These are phyloP conservation scores for Imleria badia DNA, from an alignment of 768 basidiomycete genomes.

Conservation along the genomic window DNA sequence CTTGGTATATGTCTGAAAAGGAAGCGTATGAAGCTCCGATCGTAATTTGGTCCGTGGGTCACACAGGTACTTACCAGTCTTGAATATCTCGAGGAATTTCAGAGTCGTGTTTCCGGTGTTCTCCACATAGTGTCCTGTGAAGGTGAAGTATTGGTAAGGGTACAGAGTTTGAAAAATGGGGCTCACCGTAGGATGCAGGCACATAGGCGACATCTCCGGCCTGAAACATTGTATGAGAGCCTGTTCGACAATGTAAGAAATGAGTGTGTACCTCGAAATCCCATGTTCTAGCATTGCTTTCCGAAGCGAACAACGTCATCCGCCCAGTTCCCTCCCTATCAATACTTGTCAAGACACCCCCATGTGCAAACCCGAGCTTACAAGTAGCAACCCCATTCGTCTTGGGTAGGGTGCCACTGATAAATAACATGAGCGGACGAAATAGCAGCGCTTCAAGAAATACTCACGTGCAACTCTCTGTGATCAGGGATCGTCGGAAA, in stretches of 20 bases:
- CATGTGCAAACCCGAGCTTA: constrained; percentile 25
- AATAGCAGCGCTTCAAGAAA: not conserved
- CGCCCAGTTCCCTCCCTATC: constrained; percentile 52
- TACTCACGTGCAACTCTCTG: constrained; percentile 56
- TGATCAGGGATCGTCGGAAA: not conserved
- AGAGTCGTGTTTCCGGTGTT: constrained; percentile 52
- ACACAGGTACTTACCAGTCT: constrained; percentile 30
- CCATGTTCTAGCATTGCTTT: constrained; percentile 55
- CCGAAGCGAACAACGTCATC: constrained; percentile 55
- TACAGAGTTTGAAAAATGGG: not conserved
- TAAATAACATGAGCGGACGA: not conserved
- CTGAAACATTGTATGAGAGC: not conserved
- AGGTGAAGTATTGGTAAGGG: not conserved
- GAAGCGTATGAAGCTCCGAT: not conserved
- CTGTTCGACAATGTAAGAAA: not conserved
- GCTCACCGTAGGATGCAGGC: constrained; percentile 13
- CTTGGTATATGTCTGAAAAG: constrained; percentile 24
- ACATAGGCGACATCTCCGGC: constrained; percentile 25
- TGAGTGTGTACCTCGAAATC: constrained; percentile 46
- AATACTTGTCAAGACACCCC: not conserved
- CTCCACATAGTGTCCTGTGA: constrained; percentile 51
- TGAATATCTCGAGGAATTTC: constrained; percentile 49
- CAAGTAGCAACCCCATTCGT: constrained; percentile 66
- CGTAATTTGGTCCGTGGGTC: not conserved
- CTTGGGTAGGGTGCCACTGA: constrained; percentile 70